Evolutionary conservation across 345 rosid genomes (phyloP), one percentile per base, ranked within the genome.

Genomic region (Eucalyptus curtisii): DNA sequence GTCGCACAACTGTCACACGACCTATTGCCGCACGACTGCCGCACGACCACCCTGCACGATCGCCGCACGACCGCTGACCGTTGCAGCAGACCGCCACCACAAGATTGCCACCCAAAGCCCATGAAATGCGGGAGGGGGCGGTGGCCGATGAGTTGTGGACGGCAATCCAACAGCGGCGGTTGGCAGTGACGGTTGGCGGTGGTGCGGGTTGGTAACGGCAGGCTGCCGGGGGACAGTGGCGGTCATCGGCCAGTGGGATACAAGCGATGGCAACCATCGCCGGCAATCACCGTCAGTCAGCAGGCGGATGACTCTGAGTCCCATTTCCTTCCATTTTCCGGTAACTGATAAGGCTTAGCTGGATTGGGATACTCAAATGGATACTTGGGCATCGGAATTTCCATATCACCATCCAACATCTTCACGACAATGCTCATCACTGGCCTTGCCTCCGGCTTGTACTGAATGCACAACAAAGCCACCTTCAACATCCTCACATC

Each of bases 41-140:
- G 0, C 50, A 49, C 7, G 0, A 49, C 50, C 17, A 42, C 42
- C 42, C 1, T 42, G 42, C 42, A 42, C 42, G 42, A 42, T 6
- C 6, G 16, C 16, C 50, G 0, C 50, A 49, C 3, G 0, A 49
- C 50, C 17, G 1, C 0, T 2, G 0, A 49, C 7, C 16, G 1
- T 49, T 0, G 17, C 19, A 17, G 3, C 7, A 3, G 7, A 49
- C 17, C 5, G 5, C 13, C 1, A 5, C 49, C 49, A 1, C 2
- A 49, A 6, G 50, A 4, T 49, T 49, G 50, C 16, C 1, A 2
- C 44, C 44, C 44, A 42, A 5, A 42, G 6, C 16, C 50, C 50
- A 49, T n/a, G n/a, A n/a, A n/a, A n/a, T n/a, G 1, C 0, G 7
- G 5, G 7, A 49, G 50, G 17, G 50, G 50, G 3, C 1, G 7